A percentile compares a stretch with the other conserved stretches of the same genome.
phyloP scores from a whole-genome alignment of 176 grass and related monocot species.

The Juncus inflexus region DNA sequence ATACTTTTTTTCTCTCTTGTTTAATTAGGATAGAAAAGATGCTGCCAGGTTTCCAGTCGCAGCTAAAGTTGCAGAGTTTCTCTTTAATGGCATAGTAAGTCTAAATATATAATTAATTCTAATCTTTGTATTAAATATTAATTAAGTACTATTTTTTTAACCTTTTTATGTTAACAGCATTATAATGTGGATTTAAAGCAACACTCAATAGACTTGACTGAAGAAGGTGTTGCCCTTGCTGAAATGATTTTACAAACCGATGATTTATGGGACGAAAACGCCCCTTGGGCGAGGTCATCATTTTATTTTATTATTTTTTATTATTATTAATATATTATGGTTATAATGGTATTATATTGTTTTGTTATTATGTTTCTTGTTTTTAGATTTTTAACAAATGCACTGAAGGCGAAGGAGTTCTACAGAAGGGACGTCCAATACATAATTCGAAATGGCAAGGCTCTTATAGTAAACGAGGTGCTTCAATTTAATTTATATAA shows the following conservation, averaged over 20 bases:
- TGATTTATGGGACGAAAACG: conserved; percentile 95
- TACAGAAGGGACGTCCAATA: conserved; percentile 91
- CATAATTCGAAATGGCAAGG: conserved; percentile 84
- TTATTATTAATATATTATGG: neutral
- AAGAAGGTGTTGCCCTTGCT: conserved; percentile 79
- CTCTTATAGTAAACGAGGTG: conserved; percentile 95
- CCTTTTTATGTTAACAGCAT: conserved; percentile 44
- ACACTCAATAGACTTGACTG: conserved; percentile 84
- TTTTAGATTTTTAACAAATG: conserved; percentile 86
- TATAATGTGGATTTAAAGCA: conserved; percentile 85
- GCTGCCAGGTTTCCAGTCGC: conserved; percentile 72
- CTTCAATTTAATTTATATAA: conserved; percentile 9
- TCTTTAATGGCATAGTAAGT: conserved; percentile 75
- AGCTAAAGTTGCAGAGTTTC: conserved; percentile 81
- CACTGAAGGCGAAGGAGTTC: conserved; percentile 91
- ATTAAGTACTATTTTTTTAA: conserved; percentile 2
- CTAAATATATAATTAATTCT: conserved; percentile 23
- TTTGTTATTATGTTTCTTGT: conserved; percentile 17
- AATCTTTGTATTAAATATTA: conserved; percentile 23
- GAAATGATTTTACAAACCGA: conserved; percentile 80
- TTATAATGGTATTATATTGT: conserved; percentile 1
- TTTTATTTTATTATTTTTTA: neutral
- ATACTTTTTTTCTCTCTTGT: conserved; percentile 17
- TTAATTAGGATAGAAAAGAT: conserved; percentile 80
- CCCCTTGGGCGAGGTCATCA: conserved; percentile 87